Evolutionary conservation across 805 yeast species (phyloP), one percentile per base, ranked within the genome.

Genomic region (Kluyveromyces aestuarii): DNA sequence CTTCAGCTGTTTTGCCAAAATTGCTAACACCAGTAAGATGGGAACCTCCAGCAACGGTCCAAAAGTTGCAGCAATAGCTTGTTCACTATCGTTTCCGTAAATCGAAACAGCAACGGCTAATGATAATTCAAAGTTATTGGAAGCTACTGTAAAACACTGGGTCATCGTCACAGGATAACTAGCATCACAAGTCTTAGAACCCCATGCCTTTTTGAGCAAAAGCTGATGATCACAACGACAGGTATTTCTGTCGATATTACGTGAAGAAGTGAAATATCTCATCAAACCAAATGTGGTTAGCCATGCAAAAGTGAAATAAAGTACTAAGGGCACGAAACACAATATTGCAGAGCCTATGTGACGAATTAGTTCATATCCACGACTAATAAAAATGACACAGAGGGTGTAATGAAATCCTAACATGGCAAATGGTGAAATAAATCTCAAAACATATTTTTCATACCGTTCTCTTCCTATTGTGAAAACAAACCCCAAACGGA

Each of bases 21-120:
- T 63, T 5, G 72, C 59, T 27, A 75, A 52, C 1, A 63, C 18
- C 47, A 75, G 53, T 38, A 79, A 63, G 8, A 79, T 70, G 6
- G 83, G 83, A 9, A 79, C 79, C 54, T 79, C 84, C n/a, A 79
- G 56, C 37, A 79, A 63, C 0, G 82, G 82, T 2, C 82, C 83
- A 57, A 78, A 75, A 0, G 82, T 77, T 2, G 82, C 76, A 5
- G 84, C 83, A 40, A 79, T 69, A 1, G 81, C 73, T 55, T 77
- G 73, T 46, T 74, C 69, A 49, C 79, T 72, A 1, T 74, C 75
- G 27, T 70, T 62, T 0, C 83, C 83, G 60, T 75, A 79, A 11
- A 76, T 53, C 0, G 80, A 70, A 7, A 75, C 71, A 1, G 80
- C 76, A 17, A 79, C 72, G 4, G 83, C 81, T 37, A 79, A 62